Conservation (phyloP, 257 asterid genomes). For the Plantago ovata region DNA sequence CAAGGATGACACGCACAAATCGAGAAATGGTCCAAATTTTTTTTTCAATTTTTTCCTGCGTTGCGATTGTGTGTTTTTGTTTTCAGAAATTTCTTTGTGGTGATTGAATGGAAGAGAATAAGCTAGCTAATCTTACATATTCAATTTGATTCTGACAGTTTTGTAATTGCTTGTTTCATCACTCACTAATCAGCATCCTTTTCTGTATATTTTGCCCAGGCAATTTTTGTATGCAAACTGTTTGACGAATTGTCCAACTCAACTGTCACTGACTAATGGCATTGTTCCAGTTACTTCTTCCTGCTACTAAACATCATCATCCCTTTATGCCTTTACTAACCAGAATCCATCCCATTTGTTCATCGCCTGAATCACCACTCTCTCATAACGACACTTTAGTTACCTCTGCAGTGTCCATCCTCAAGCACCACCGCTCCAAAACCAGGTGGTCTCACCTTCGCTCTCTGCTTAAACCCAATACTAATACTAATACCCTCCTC, state of each 20-base stretch:
- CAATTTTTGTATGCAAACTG: slow-evolving; percentile 8
- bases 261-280: slow-evolving; percentile 26
- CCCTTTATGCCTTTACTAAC: slow-evolving; percentile 9
- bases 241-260: slow-evolving; percentile 30
- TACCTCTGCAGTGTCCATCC: slow-evolving; percentile 65
- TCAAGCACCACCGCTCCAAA: slow-evolving; percentile 87
- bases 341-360: slow-evolving; percentile 26
- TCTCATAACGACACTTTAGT: slow-evolving; percentile 35
- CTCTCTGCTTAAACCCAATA: slow-evolving; percentile 40
- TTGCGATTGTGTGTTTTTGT: no score
- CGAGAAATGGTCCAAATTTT: no score
- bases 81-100: no score
- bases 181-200: no score
- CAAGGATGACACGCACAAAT: not conserved
- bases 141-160: no score
- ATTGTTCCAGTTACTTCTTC: slow-evolving; percentile 15
- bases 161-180: no score
- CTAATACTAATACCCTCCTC: slow-evolving; percentile 34
- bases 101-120: no score
- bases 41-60: no score
- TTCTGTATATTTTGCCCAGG: no score
- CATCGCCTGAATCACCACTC: slow-evolving; percentile 27
- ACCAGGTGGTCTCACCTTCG: slow-evolving; percentile 88
- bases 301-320: slow-evolving; percentile 16
- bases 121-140: no score